Base-by-base conservation (phyloP, 805 yeast species). In the Torulaspora gathmanii region DNA sequence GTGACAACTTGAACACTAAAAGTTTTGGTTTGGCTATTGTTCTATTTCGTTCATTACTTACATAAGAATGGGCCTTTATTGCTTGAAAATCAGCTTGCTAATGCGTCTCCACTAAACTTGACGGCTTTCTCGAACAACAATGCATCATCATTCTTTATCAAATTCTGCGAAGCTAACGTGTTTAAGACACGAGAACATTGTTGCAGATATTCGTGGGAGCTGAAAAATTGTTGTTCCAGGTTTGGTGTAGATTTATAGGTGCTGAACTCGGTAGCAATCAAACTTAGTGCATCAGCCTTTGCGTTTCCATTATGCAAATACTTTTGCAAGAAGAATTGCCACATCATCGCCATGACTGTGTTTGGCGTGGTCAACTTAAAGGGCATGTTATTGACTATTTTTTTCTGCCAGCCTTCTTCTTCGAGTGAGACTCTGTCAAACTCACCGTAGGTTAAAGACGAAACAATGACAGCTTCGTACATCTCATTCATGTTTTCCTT, bases 371-470 rank as follows among this genome's bases (percentile, higher is more conserved):
- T 69, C 22, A 60, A 61, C 46, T 70, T 74, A 57, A 85, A 86
- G 9, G 95, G 95, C 40, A 83, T 56, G 47, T 75, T 71, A 10
- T 66, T 55, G 2, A 78, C 76, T 35, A 88, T 63, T 6, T 67
- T 50, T 38, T 71, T 67, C 38, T 53, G 56, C 96, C 96, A 88
- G 2, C 76, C 74, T 13, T 58, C 50, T 51, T 73, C 77, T 4
- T 68, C 58, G 44, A 67, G 68, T 0, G 68, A 61, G 8, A 72
- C 56, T 57, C 86, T 80, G 43, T 81, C 72, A 38, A 77, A 80
- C 53, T 80, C 84, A 42, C 76, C 77, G 25, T 79, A 77, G 51
- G 73, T 69, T 58, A 75, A 71, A 41, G 74, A 71, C 16, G 80
- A 78, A 57, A 72, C 75, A 46, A 71, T 56, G 40, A 71, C 73